These are phyloP conservation scores for Senecio squalidus DNA, from an alignment of 140 eudicot genomes.

Conservation along the genomic window DNA sequence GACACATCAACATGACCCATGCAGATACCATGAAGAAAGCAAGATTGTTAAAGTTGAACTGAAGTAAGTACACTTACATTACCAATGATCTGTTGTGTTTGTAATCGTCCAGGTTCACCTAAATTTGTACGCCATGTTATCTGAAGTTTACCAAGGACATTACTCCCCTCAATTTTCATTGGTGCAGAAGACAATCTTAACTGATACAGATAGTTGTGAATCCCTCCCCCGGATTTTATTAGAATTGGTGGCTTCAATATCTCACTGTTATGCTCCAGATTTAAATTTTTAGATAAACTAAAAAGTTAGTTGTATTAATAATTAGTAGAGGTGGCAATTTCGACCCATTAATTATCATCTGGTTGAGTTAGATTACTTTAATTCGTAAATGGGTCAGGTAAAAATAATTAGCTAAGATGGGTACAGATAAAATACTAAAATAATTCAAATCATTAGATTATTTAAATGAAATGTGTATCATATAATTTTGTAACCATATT, in stretches of 20 bases:
- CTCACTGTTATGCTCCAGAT: conserved; percentile 39
- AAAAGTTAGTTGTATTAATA: background rate
- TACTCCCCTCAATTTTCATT: conserved; percentile 70
- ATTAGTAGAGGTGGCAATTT: too few relatives aligned
- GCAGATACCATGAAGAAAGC: background rate
- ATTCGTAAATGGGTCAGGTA: too few relatives aligned
- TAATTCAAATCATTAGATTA: too few relatives aligned
- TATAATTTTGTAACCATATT: too few relatives aligned
- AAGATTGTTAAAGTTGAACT: background rate
- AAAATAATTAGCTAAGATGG: background rate
- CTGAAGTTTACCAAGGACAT: conserved; percentile 93
- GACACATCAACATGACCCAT: too few relatives aligned
- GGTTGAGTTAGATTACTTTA: too few relatives aligned
- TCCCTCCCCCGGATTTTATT: conserved; percentile 90
- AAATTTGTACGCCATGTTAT: conserved; percentile 98
- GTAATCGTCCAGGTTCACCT: conserved; percentile 99
- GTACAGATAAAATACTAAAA: too few relatives aligned
- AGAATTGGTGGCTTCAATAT: conserved; percentile 73
- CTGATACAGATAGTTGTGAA: conserved; percentile 77
- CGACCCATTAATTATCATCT: too few relatives aligned
- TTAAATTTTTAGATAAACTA: background rate
- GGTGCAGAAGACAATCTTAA: conserved; percentile 50
- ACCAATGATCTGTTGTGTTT: conserved; percentile 93
- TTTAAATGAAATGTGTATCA: too few relatives aligned
- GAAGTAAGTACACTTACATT: conserved; percentile 58